Conservation (phyloP, 129 eudicot species). For the Escallonia herrerae region DNA sequence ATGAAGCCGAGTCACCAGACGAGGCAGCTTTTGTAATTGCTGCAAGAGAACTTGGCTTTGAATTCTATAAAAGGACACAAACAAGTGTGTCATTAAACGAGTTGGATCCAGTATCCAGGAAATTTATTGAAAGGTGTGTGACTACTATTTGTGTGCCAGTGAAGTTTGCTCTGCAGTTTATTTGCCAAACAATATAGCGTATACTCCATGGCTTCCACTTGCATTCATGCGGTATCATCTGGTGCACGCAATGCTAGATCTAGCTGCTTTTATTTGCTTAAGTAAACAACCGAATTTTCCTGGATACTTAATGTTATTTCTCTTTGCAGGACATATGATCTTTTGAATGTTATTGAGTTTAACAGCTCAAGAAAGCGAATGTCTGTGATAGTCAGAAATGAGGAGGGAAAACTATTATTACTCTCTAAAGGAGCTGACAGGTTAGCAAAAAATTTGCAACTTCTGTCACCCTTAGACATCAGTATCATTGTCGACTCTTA, state of each 20-base stretch:
- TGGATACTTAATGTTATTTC: background rate
- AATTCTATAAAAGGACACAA: slow-evolving; percentile 82
- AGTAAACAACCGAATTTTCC: no score
- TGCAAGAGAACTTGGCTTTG: slow-evolving; percentile 87
- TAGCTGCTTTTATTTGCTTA: no score
- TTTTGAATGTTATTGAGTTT: slow-evolving; percentile 80
- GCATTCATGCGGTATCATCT: background rate
- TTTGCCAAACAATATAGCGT: no score
- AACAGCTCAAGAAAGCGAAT: slow-evolving; percentile 82
- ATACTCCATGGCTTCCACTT: slow-evolving; percentile 1
- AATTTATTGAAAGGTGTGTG: slow-evolving; percentile 62
- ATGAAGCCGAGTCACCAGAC: slow-evolving; percentile 98
- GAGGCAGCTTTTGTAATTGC: slow-evolving; percentile 97
- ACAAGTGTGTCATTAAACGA: slow-evolving; percentile 59
- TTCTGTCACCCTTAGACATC: background rate
- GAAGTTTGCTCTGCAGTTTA: background rate
- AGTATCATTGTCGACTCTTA: background rate
- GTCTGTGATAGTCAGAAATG: slow-evolving; percentile 80
- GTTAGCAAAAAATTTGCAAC: slow-evolving; percentile 30
- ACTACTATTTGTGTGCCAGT: background rate
- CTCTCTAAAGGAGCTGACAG: slow-evolving; percentile 96
- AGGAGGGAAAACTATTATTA: slow-evolving; percentile 58
- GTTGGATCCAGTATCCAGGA: slow-evolving; percentile 52
- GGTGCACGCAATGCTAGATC: no score
- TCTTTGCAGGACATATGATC: slow-evolving; percentile 56